Conservation (phyloP, 441 rosid species). For the Sinapis alba region DNA sequence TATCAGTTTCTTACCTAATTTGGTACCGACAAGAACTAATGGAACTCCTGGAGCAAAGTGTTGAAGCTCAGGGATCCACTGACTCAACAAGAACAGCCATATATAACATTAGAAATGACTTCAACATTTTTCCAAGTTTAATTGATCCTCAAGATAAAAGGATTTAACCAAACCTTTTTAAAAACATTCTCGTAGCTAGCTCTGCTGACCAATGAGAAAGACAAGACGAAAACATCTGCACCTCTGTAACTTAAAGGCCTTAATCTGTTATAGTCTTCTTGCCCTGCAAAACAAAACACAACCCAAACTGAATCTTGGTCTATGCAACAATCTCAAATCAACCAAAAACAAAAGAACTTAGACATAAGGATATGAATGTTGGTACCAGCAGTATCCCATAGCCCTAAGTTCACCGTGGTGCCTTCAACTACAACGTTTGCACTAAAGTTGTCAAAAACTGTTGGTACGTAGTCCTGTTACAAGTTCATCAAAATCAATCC, state of each 20-base stretch:
- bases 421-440: conserved; percentile 96
- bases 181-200: conserved; percentile 94
- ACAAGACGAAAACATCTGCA: conserved; percentile 92
- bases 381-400: conserved; percentile 99
- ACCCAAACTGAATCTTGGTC: background rate
- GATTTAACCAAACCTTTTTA: conserved; percentile 63
- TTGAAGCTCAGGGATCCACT: conserved; percentile 99
- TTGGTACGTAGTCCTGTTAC: conserved; percentile 93
- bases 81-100: conserved; percentile 35
- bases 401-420: conserved; percentile 87
- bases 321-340: background rate
- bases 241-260: conserved; percentile 99
- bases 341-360: background rate
- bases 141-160: too few relatives aligned
- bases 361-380: conserved; percentile 10
- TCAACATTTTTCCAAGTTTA: too few relatives aligned
- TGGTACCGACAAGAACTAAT: conserved; percentile 89
- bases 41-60: conserved; percentile 95
- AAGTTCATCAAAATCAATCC: conserved; percentile 24
- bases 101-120: conserved; percentile 33
- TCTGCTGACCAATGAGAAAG: conserved; percentile 93
- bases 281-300: conserved; percentile 50
- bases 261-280: conserved; percentile 92
- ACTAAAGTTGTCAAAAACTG: conserved; percentile 97
- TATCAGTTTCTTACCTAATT: conserved; percentile 63